Base-by-base conservation (phyloP, 495 filamentous ascomycete genomes). In the Recurvomyces mirabilis region DNA sequence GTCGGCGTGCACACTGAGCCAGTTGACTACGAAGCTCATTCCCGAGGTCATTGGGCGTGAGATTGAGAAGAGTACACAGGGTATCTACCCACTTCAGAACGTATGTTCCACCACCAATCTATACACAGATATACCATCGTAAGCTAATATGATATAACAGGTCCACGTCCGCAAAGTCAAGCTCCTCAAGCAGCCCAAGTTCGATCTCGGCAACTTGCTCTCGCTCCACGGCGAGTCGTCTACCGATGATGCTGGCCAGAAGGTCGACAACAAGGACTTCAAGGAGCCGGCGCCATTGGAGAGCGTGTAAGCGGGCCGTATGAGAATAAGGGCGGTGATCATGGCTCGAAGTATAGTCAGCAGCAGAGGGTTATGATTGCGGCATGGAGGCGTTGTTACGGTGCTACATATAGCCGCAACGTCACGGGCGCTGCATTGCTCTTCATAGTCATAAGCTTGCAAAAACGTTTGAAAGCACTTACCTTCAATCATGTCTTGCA, bases 91-190 rank as follows among this genome's bases (percentile, higher is more conserved):
- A 53, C 81, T 98, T 59, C 91, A 96, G 74, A 93, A 96, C 68
- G 91, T 95, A 71, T 35, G 84, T 75, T 7, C 26, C 1, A 18
- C 26, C 28, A 43, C 15, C 14, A 43, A 50, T 37, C 15, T 29
- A 5, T 2, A 31, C 22, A 35, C 38, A 24, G 68, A 30, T 29
- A 37, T 21, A 12, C 46, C 17, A 21, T 1, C 9, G 22, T 19
- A 37, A 43, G 37, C 51, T 53, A 49, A 53, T 28, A 21, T n/a
- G 29, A 13, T 15, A 15, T 5, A 7, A 18, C 59, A 98, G 91
- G 89, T 98, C 55, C 91, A 98, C 75, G 93, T 98, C 66, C 89
- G 91, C 67, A 98, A 98, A 78, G 88, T 98, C 61, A 98, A 98
- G 78, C 84, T 98, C 36, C 77, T 98, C 42, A 98, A 98, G 79